Evolutionary conservation across 495 filamentous ascomycete species (phyloP), one percentile per base, ranked within the genome.

Genomic region (Glonium stellatum): DNA sequence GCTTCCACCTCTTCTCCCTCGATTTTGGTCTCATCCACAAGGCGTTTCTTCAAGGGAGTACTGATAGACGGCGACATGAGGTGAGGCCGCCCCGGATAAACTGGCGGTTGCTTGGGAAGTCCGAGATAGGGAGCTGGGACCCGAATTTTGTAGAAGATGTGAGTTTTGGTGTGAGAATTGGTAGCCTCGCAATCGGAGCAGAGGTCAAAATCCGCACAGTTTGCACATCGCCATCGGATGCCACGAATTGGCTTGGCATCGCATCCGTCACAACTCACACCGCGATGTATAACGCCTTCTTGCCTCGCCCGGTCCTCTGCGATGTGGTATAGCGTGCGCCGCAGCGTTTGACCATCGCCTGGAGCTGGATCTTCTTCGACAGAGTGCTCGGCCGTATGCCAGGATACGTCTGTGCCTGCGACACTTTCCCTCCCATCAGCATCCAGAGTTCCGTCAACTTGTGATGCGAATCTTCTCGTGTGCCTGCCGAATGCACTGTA

Each of bases 141-240:
- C 13, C 82, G 81, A 57, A 92, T 86, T 72, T 97, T 97, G 78
- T 92, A 95, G 77, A 98, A 96, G 46, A 98, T 77, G 75, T 98
- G 93, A 0, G 91, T 95, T 73, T 92, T 95, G 61, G 80, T 83
- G 70, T 99, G 95, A 89, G 96, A 18, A 92, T 82, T 70, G 25
- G 59, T 63, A 10, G 62, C 65, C 34, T 70, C 66, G 41, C 68
- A 70, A 23, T 68, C 66, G 0, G 66, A 61, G 52, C 68, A 70
- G 9, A 71, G 64, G 60, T 97, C 92, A 60, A 88, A 97, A 69
- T 97, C 92, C 59, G 85, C 81, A 68, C 92, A 97, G 73, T 96
- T 97, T 55, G 88, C 84, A 70, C 92, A 97, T 58, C 89, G 84
- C 72, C 96, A 96, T 68, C 92, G 80, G 59, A 93, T 89, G 1